Evolutionary conservation across 2,329 filamentous ascomycete species (phyloP).

Genomic region (Ophiostoma fasciatum): DNA sequence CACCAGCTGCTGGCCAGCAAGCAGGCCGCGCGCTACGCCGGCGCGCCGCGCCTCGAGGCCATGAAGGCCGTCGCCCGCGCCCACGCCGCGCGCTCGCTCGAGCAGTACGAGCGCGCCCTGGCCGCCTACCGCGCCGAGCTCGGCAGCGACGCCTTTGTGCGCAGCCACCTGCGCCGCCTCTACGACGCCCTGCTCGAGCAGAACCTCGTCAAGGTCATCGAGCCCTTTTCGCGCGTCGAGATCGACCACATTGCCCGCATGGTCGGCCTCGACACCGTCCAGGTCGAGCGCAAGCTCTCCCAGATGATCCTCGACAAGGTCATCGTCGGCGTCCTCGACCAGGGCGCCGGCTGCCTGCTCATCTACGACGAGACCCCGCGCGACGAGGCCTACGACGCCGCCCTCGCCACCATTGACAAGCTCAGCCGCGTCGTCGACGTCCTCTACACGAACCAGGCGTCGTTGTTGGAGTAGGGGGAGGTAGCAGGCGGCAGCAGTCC

Average conservation of each 20-base stretch:
- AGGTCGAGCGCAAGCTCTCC: slow-evolving; percentile 94
- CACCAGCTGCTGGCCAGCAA: slow-evolving; percentile 90
- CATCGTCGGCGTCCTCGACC: slow-evolving; percentile 92
- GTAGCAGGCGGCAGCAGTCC: background rate
- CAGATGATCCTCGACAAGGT: slow-evolving; percentile 99
- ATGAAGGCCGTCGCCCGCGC: slow-evolving; percentile 98
- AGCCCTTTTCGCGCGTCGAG: slow-evolving; percentile 94
- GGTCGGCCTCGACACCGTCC: slow-evolving; percentile 88
- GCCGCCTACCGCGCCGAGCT: slow-evolving; percentile 86
- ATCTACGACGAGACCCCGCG: slow-evolving; percentile 91
- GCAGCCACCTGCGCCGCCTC: slow-evolving; percentile 84
- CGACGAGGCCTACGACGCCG: slow-evolving; percentile 88
- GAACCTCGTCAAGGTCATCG: slow-evolving; percentile 98
- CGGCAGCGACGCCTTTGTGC: slow-evolving; percentile 88
- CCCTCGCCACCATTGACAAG: slow-evolving; percentile 90
- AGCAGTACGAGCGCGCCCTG: slow-evolving; percentile 91
- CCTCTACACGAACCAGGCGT: slow-evolving; percentile 94
- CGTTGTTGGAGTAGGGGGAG: slow-evolving; percentile 58
- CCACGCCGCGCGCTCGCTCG: slow-evolving; percentile 86
- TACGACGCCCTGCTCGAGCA: slow-evolving; percentile 99
- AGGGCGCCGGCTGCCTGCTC: slow-evolving; percentile 93
- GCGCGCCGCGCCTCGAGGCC: slow-evolving; percentile 87
- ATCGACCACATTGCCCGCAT: slow-evolving; percentile 95
- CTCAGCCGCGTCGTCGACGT: slow-evolving; percentile 94
- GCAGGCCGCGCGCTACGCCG: slow-evolving; percentile 91